Base-by-base conservation (phyloP, 768 basidiomycete genomes). In the Nidularia sp. region DNA sequence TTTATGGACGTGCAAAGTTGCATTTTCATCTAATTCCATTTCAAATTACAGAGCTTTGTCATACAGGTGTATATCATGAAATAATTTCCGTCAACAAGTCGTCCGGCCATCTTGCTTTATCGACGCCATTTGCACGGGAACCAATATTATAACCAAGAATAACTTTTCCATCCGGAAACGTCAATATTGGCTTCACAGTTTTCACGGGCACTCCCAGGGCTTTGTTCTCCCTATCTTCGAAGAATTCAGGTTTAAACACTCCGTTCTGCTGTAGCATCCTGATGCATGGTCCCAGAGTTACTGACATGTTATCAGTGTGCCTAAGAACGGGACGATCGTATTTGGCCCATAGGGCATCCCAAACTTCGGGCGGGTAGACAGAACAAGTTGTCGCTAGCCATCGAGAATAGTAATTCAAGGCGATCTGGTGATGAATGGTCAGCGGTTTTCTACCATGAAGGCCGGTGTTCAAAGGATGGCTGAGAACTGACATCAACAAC, bases 401-500 rank as follows among this genome's bases (percentile, higher is more conserved):
- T 54, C 60, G 62, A 12, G 57, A 59, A 52, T 63, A 65, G 48
- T 65, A 62, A 45, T 65, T 65, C 29, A 65, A 41, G 5, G 63
- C 61, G 34, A 56, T 48, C 60, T 61, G 48, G 55, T 6, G 15
- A 31, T 5, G 22, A 15, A n/a, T 22, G n/a, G 18, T 18, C 18
- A 18, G 18, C 18, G 18, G 18, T 18, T 18, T 18, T 18, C 18
- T 18, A 18, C 18, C 22, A 22, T 39, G 5, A 7, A 8, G 25
- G 9, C 15, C n/a, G 39, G 13, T n/a, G 44, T 45, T 13, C 8
- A 45, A 25, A 3, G 45, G 36, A 1, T 15, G 29, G 3, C 32
- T 12, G 2, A 22, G 7, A 5, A 44, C 55, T 32, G 51, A 57
- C 59, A 34, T 62, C 61, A 22, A 62, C 52, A 34, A 59, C 59